Percentiles rank a stretch among this genome's conserved stretches.
phyloP scores from a whole-genome alignment of 441 rosid species.

The Eutrema salsugineum region DNA sequence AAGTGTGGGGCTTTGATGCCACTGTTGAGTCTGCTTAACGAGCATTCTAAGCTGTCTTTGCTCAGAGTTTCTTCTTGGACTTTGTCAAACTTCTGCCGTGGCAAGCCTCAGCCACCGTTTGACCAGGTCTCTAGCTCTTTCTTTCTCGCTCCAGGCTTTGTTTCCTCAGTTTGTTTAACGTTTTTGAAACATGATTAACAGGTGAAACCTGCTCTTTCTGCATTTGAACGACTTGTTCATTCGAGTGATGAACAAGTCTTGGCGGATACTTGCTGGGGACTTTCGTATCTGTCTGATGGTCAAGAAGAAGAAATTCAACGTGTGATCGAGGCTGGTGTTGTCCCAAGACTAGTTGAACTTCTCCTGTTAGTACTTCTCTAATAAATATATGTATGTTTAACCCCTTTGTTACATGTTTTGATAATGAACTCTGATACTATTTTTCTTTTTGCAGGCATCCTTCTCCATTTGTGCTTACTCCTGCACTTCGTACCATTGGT shows the following conservation, averaged over 20 bases:
- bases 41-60: conserved; percentile 70
- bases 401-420: background rate
- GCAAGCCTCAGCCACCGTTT: conserved; percentile 75
- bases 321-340: conserved; percentile 2
- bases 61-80: conserved; percentile 76
- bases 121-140: conserved; percentile 43
- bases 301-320: background rate
- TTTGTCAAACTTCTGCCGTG: conserved; percentile 66
- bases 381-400: too few relatives aligned
- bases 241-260: background rate
- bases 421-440: background rate
- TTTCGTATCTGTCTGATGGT: background rate
- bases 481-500: background rate
- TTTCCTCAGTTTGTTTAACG: background rate
- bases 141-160: background rate
- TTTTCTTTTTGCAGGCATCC: background rate
- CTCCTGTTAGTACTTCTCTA: conserved; percentile 3
- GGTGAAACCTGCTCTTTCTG: background rate
- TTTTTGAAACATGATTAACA: background rate
- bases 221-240: background rate
- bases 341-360: conserved; percentile 12
- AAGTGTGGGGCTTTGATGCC: conserved; percentile 61
- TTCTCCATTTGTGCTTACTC: background rate
- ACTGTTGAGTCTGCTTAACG: conserved; percentile 58
- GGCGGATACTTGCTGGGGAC: background rate